Evolutionary conservation across 148 eudicot species (phyloP), one percentile per base, ranked within the genome.

Genomic region (Arbutus unedo): DNA sequence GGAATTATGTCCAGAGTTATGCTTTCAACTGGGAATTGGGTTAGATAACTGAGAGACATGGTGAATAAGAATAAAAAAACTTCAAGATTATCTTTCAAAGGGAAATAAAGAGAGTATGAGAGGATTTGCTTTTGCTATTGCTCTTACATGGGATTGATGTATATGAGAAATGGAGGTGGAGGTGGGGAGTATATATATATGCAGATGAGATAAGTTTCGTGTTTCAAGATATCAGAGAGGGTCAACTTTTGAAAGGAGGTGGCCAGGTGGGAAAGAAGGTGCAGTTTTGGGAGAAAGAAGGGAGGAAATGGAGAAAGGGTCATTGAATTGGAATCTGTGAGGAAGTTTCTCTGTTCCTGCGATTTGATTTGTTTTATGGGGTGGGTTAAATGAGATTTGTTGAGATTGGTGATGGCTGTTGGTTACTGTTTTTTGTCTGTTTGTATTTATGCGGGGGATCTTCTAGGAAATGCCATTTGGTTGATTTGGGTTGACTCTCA

Each of bases 241-340:
- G 71, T 66, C 71, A 4, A 10, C 3, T 2, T 53, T 53, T 44
- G 4, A 15, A 78, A 8, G 56, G 18, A 7, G 41, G 38, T 13
- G 79, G 79, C 4, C 14, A 21, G 62, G 48, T 25, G 79, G 13
- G 56, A 23, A 50, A 74, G 77, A 74, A 74, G 55, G 59, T 51
- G 79, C 60, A 21, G 44, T 2, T 1, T 64, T 3, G 5, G 68
- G 70, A 3, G 16, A 64, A 76, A 38, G 51, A 18, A 0, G 14
- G 8, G 79, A 43, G 31, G 79, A 79, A 62, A 44, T 15, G 51
- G 72, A n/a, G 79, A 79, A 62, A 44, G 16, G 51, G 72, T 55
- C 53, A 31, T 66, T 55, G 16, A 59, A 18, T 57, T 66, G 16
- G 31, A 78, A 78, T 41, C 21, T 60, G 38, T 21, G 15, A 14